Base-by-base conservation (phyloP, 805 yeast species). In the Ogataea parapolymorpha region DNA sequence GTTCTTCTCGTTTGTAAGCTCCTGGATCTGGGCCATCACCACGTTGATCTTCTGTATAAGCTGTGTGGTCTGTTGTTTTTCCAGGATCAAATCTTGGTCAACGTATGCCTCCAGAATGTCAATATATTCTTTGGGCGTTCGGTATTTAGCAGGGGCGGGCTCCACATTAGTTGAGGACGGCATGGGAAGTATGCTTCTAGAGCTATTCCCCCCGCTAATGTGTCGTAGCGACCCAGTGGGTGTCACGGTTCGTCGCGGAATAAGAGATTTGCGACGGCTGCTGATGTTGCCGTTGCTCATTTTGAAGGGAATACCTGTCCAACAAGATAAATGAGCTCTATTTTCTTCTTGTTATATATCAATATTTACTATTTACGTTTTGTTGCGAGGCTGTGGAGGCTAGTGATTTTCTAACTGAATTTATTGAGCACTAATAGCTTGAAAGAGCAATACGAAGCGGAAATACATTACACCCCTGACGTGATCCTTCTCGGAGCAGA, bases 401-500 rank as follows among this genome's bases (percentile, higher is more conserved):
- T 25, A 12, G 22, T n/a, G 22, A 13, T 14, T 28, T 22, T 26
- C 6, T 11, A 20, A 28, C 22, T 27, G 28, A 10, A 15, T 15
- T 18, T 38, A 32, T 32, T 18, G 26, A 38, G 41, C 41, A 37
- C 26, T 37, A 13, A 15, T 38, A 38, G 41, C 36, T 38, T 8
- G 8, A 32, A 32, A 26, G 33, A 39, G 42, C 42, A 39, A 39
- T 20, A 28, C 26, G 25, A 12, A 26, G 9, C 9, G 7, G 13
- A 14, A 16, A 22, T 5, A 14, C 32, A 10, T 34, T 41, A 50
- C 42, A 54, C 41, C 25, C 55, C 57, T 12, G 57, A 50, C 4
- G 56, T 38, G 13, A 45, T 35, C 39, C 58, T 52, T 40, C 51
- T 51, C 6, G 55, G 46, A 12, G 63, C 55, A 33, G 69, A 63